Evolutionary conservation across 306 rosid species (phyloP).

Genomic region (Pterocarpus santalinus): DNA sequence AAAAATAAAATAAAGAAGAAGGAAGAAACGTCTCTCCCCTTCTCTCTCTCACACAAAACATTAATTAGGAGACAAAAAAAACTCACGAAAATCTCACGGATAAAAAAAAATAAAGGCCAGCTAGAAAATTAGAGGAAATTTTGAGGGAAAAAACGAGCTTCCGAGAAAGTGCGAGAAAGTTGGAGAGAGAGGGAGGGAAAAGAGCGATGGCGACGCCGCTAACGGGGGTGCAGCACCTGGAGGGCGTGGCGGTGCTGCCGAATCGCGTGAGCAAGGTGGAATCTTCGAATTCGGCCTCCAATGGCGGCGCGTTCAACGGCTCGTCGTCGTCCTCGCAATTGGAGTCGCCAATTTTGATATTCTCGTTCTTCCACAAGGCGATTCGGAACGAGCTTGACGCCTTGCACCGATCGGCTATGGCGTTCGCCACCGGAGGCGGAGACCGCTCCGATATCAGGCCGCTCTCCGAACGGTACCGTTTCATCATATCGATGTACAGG

Average conservation of each 20-base stretch:
- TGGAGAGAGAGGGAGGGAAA: neutral
- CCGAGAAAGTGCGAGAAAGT: conserved; percentile 13
- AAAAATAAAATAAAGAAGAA: neutral
- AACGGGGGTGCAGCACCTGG: conserved; percentile 66
- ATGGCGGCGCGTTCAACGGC: conserved; percentile 59
- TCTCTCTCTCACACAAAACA: neutral
- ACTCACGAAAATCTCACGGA: no score
- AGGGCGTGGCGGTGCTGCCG: conserved; percentile 75
- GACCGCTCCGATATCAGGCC: conserved; percentile 72
- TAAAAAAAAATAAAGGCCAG: neutral
- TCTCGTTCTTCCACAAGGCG: conserved; percentile 85
- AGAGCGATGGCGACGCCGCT: conserved; percentile 81
- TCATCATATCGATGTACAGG: conserved; percentile 84
- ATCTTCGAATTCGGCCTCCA: conserved; percentile 69
- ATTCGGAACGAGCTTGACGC: conserved; percentile 92
- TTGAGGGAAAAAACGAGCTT: conserved; percentile 41
- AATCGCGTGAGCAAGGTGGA: conserved; percentile 67
- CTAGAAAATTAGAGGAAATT: neutral
- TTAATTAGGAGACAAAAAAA: no score
- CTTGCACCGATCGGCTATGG: conserved; percentile 87
- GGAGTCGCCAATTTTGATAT: conserved; percentile 88
- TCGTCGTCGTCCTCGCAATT: conserved; percentile 40
- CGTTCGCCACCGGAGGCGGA: conserved; percentile 85
- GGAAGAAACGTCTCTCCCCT: neutral
- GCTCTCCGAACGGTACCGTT: conserved; percentile 74